Evolutionary conservation across 2,329 filamentous ascomycete species (phyloP), one percentile per base, ranked within the genome.

Genomic region (Colletotrichum salicis): DNA sequence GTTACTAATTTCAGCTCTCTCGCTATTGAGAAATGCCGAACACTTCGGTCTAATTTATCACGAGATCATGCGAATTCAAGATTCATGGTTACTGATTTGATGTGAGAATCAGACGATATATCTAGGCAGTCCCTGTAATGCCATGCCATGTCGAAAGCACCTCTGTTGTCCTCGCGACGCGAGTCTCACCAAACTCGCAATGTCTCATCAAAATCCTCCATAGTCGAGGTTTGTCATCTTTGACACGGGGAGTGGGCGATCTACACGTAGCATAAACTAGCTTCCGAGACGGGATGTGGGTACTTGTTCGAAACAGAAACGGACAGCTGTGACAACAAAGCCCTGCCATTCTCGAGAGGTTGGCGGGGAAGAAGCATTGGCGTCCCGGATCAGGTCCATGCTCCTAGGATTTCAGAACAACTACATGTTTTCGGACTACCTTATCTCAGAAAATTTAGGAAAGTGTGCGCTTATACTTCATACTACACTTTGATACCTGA

Each of bases 261-360:
- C 41, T n/a, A 48, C 41, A 29, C 27, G 27, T 29, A 48, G 41
- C 41, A 48, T 48, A 22, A 48, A 19, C 19, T 48, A 29, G 27
- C 41, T 48, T 54, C 29, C 35, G 61, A 54, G 48, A 52, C 61
- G 61, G 61, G 61, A 64, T 54, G 61, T 64, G 61, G 48, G 48
- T 41, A 51, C 48, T 48, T 27, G 19, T 48, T 24, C 33, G 37
- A 35, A 5, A 31, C 45, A 51, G 48, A 63, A 63, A 63, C 60
- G 37, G 29, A 54, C n/a, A 55, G 52, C 22, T 55, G 52, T 48
- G 41, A 22, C 41, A 48, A 15, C 41, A 48, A 48, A 48, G 41
- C 41, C 41, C 41, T 48, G 41, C 41, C 19, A n/a, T 48, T 8
- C 15, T 48, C 41, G 41, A 48, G 41, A 48, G 41, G 6, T 19